phyloP scores from a whole-genome alignment of 1,284 basidiomycete genomes.

The Fomitopsis pinicola region DNA sequence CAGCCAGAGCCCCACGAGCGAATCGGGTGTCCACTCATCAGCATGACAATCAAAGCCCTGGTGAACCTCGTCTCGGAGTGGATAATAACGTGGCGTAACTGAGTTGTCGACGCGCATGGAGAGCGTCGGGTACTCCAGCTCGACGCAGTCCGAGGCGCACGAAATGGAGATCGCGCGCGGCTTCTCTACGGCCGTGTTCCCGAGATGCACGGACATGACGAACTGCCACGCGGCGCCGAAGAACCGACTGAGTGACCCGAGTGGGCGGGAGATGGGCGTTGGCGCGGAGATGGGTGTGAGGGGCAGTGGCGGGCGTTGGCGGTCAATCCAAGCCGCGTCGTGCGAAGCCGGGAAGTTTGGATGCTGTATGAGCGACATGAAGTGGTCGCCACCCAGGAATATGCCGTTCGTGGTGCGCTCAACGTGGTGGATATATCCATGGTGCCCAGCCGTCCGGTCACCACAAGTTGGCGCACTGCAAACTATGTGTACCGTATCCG shows the following conservation, averaged over 20 bases:
- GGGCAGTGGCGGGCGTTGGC: background rate
- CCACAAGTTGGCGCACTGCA: background rate
- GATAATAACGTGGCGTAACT: constrained; percentile 21
- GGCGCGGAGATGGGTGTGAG: constrained; percentile 7
- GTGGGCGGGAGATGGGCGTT: background rate
- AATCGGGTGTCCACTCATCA: constrained; percentile 13
- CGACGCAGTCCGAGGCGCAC: constrained; percentile 11
- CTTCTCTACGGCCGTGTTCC: constrained; percentile 4
- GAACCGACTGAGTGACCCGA: background rate
- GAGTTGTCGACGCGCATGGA: constrained; percentile 14
- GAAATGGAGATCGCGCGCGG: constrained; percentile 12
- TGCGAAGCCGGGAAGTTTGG: constrained; percentile 1
- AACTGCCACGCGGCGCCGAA: constrained; percentile 11
- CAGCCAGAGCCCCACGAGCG: constrained; percentile 24
- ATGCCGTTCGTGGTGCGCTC: background rate
- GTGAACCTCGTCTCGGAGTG: constrained; percentile 12
- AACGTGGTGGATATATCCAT: background rate
- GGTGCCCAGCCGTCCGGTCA: background rate
- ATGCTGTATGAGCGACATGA: background rate
- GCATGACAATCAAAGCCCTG: constrained; percentile 7
- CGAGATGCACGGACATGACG: constrained; percentile 4
- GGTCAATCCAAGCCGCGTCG: constrained; percentile 9
- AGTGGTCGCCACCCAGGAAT: background rate
- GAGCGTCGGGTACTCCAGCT: constrained; percentile 11
- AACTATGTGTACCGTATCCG: background rate